phyloP scores from a whole-genome alignment of 495 filamentous ascomycete species.

The Cercophora scortea region DNA sequence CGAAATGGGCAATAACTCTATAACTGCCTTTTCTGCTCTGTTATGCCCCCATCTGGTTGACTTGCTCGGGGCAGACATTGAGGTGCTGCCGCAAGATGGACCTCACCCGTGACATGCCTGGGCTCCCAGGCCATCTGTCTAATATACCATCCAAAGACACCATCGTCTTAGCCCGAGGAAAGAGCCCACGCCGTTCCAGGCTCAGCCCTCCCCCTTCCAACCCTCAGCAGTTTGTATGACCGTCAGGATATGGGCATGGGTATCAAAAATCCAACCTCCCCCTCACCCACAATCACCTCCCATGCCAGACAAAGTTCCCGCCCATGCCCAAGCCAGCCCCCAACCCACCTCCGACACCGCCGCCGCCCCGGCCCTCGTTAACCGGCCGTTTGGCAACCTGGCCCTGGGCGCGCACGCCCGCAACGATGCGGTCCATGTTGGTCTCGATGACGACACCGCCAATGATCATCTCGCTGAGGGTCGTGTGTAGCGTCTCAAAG shows the following conservation, averaged over 20 bases:
- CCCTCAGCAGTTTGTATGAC: no score
- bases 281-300: constrained; percentile 26
- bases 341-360: constrained; percentile 21
- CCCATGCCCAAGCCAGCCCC: constrained; percentile 44
- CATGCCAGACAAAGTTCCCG: constrained; percentile 51
- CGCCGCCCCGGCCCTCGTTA: constrained; percentile 39
- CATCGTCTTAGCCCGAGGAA: no score
- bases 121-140: no score
- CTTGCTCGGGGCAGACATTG: no score
- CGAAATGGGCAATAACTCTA: no score
- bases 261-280: neutral
- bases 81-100: no score
- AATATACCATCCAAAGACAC: no score
- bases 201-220: no score
- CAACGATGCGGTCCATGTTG: constrained; percentile 75
- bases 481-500: constrained; percentile 91
- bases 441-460: constrained; percentile 96
- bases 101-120: no score
- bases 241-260: neutral
- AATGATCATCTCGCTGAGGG: constrained; percentile 88
- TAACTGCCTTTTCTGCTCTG: no score
- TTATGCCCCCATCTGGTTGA: no score
- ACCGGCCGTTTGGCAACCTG: constrained; percentile 63
- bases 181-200: no score
- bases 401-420: constrained; percentile 74